A percentile compares a stretch with the other conserved stretches of the same genome.
phyloP scores from a whole-genome alignment of 2,329 filamentous ascomycete species.

The Fusarium sororula region DNA sequence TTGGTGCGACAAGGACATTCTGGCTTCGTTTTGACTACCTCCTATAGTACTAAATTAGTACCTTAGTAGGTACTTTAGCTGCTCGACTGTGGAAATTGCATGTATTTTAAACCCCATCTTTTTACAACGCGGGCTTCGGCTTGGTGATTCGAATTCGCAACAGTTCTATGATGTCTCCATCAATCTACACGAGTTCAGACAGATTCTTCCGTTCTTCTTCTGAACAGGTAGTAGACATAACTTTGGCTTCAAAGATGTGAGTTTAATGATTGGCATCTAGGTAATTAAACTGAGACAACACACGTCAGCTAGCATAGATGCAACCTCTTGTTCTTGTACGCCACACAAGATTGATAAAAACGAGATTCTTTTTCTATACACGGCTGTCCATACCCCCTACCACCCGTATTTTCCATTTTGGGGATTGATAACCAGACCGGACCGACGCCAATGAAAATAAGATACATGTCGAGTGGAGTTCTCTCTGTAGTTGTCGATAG shows the following conservation, averaged over 20 bases:
- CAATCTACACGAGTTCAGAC: neutral
- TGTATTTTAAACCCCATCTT: neutral
- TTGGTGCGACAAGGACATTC: neutral
- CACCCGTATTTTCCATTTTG: conserved; percentile 19
- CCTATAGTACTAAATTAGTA: no score
- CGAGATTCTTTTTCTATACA: conserved; percentile 31
- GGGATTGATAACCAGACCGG: conserved; percentile 28
- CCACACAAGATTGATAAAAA: neutral
- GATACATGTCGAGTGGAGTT: conserved; percentile 42
- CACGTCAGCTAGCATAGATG: no score
- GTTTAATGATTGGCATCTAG: neutral
- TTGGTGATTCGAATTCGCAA: neutral
- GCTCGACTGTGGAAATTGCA: neutral
- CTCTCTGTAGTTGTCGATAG: conserved; percentile 30
- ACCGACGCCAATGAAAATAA: conserved; percentile 36
- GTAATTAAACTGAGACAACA: no score
- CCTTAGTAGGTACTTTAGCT: neutral
- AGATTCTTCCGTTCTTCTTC: neutral
- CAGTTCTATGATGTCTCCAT: neutral
- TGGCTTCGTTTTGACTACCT: neutral
- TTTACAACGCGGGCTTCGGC: neutral
- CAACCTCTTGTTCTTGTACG: neutral
- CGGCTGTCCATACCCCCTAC: neutral
- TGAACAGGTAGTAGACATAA: neutral
- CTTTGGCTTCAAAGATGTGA: neutral